Evolutionary conservation across 2,329 filamentous ascomycete genomes (phyloP).

Genomic region (Xylariaceae sp.): DNA sequence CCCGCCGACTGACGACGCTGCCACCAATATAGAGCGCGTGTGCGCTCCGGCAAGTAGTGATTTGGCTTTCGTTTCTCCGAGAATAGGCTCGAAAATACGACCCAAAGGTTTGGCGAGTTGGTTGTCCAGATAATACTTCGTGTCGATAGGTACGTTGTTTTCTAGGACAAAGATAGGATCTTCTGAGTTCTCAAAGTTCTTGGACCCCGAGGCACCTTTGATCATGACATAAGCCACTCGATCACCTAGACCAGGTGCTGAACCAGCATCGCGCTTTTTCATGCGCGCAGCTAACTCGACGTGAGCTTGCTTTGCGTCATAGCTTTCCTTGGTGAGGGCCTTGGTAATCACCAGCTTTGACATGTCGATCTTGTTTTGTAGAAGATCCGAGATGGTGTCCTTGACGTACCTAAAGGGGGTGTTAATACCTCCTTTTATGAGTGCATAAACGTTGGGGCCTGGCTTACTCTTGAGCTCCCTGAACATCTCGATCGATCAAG

Average conservation of each 20-base stretch:
- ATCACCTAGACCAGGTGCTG: constrained; percentile 86
- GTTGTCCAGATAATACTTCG: constrained; percentile 97
- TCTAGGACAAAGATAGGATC: constrained; percentile 96
- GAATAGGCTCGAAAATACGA: constrained; percentile 95
- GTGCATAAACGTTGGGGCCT: not conserved
- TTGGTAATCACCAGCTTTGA: constrained; percentile 99
- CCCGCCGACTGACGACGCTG: constrained; percentile 84
- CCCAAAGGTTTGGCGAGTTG: constrained; percentile 92
- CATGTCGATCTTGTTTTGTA: constrained; percentile 98
- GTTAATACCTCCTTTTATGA: constrained; percentile 33
- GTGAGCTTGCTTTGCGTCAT: constrained; percentile 90
- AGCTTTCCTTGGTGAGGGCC: constrained; percentile 85
- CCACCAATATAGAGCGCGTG: constrained; percentile 89
- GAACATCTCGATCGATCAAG: constrained; percentile 85
- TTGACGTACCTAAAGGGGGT: constrained; percentile 74
- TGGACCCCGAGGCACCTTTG: constrained; percentile 81
- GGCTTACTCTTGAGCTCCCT: constrained; percentile 86
- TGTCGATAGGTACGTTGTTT: constrained; percentile 96
- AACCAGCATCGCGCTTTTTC: constrained; percentile 94
- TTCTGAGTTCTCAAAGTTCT: constrained; percentile 96
- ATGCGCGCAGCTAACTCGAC: constrained; percentile 93
- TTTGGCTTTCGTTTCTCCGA: constrained; percentile 87
- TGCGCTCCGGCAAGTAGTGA: constrained; percentile 88
- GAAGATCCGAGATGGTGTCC: constrained; percentile 85
- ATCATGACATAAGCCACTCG: constrained; percentile 98